Conservation (phyloP, 805 yeast species). For the Yarrowia sp. region DNA sequence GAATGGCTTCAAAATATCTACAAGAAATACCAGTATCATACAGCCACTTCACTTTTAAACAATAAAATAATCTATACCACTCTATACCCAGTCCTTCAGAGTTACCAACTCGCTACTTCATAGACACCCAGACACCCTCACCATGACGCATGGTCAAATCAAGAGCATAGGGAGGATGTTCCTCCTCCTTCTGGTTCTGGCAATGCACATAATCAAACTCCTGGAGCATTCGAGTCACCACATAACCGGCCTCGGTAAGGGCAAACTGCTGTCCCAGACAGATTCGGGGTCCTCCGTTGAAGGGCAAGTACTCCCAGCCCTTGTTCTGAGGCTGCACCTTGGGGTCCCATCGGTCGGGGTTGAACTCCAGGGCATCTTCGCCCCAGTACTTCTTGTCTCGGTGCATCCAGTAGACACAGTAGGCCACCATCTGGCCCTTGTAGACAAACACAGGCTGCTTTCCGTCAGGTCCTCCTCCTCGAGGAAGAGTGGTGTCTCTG, state of each 20-base stretch:
- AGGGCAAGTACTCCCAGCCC: conserved; percentile 49
- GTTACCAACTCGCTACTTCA: background rate
- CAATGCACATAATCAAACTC: conserved; percentile 3
- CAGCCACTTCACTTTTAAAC: background rate
- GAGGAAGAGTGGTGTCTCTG: conserved; percentile 48
- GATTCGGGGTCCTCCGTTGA: conserved; percentile 55
- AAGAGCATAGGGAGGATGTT: conserved; percentile 2
- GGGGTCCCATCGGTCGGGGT: conserved; percentile 50
- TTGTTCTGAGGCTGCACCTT: conserved; percentile 36
- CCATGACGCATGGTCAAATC: conserved; percentile 13
- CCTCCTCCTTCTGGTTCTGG: conserved; percentile 7
- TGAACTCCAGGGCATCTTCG: conserved; percentile 43
- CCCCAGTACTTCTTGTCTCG: conserved; percentile 44
- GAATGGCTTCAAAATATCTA: too few relatives aligned
- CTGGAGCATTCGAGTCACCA: conserved; percentile 43
- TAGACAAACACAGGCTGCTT: conserved; percentile 42
- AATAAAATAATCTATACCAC: background rate
- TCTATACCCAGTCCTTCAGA: background rate
- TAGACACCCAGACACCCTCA: background rate
- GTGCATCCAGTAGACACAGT: conserved; percentile 45
- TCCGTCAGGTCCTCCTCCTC: conserved; percentile 49
- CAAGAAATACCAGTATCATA: too few relatives aligned
- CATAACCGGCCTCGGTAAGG: conserved; percentile 50
- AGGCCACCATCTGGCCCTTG: conserved; percentile 45
- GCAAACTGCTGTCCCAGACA: conserved; percentile 58